Base-by-base conservation (phyloP, 139 green algal genomes). In the Ettlia oleoabundans region DNA sequence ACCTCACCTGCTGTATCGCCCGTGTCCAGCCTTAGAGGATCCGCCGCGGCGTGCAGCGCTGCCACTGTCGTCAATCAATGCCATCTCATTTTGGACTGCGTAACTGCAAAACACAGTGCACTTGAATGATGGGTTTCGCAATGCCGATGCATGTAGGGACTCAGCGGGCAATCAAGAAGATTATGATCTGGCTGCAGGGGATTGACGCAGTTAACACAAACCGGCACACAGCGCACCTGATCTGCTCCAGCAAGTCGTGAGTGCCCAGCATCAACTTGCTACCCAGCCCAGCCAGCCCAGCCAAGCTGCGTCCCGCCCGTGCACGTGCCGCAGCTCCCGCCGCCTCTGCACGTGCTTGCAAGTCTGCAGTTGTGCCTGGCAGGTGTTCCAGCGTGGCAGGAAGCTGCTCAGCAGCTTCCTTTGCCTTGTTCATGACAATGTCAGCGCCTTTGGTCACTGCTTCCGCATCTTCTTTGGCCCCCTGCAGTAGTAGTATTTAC, bases 191-290 rank as follows among this genome's bases (percentile, higher is more conserved):
- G 47, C 47, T 58, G 47, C 13, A 58, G 47, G 47, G 13, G 13
- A n/a, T 69, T 4, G 6, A 40, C 15, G n/a, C 30, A 38, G 15
- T 7, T 40, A 10, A 69, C 33, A 10, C 66, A 10, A 18, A 9
- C 67, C 22, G 19, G 10, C 40, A 30, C n/a, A 4, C 83, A 24
- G 80, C 85, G 1, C 94, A 90, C 28, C 82, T 90, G 53, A 96
- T 86, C 85, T 94, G 86, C 19, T 94, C 91, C 53, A 96, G 86
- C 0, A 96, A 64, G 76, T 96, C 92, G 32, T 86, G 83, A 2
- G 91, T 96, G 80, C 65, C 37, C 21, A 65, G 65, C n/a, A 88
- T 43, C 62, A 90, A 9, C 32, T 70, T 86, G n/a, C 52, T 66
- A 42, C 86, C 80, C 35, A 88, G 68, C 26, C 53, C 62, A 3